Conservation (phyloP, 2,329 filamentous ascomycete genomes). For the Microdochium trichocladiopsis region DNA sequence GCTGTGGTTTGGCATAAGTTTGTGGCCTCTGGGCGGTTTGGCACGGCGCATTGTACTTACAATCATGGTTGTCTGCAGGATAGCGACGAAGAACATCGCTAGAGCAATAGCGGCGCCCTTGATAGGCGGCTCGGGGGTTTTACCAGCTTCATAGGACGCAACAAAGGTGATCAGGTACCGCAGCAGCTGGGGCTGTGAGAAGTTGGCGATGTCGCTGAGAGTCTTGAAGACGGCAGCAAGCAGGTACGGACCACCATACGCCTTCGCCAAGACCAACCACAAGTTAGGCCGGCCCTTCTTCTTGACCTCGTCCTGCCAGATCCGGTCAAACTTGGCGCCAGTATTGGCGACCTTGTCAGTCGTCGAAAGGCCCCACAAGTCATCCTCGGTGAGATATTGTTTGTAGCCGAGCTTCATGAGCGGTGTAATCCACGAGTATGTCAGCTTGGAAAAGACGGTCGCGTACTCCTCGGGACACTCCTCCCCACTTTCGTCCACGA, state of each 20-base stretch:
- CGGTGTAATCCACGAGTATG: slow-evolving; percentile 98
- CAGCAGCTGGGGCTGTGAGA: slow-evolving; percentile 85
- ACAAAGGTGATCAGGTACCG: slow-evolving; percentile 80
- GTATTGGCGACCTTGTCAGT: slow-evolving; percentile 74
- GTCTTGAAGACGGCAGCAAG: slow-evolving; percentile 80
- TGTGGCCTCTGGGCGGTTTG: neutral
- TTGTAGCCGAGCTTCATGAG: slow-evolving; percentile 95
- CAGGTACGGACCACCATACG: slow-evolving; percentile 80
- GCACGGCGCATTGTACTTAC: slow-evolving; percentile 17
- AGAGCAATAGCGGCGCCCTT: slow-evolving; percentile 82
- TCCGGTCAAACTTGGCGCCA: slow-evolving; percentile 58
- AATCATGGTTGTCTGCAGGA: slow-evolving; percentile 80
- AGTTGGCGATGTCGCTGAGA: slow-evolving; percentile 79
- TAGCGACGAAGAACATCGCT: slow-evolving; percentile 84
- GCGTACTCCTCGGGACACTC: slow-evolving; percentile 81
- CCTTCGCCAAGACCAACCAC: slow-evolving; percentile 78
- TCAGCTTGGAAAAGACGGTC: slow-evolving; percentile 85
- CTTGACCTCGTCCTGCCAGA: slow-evolving; percentile 74
- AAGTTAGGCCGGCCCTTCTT: slow-evolving; percentile 64
- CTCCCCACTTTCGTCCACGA: slow-evolving; percentile 46
- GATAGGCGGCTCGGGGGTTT: slow-evolving; percentile 66
- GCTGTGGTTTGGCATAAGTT: slow-evolving; percentile 26
- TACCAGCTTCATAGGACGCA: slow-evolving; percentile 58
- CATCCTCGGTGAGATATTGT: slow-evolving; percentile 85
- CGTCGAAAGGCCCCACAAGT: slow-evolving; percentile 86